phyloP scores from a whole-genome alignment of 768 basidiomycete species.

The Inosperma sp. region DNA sequence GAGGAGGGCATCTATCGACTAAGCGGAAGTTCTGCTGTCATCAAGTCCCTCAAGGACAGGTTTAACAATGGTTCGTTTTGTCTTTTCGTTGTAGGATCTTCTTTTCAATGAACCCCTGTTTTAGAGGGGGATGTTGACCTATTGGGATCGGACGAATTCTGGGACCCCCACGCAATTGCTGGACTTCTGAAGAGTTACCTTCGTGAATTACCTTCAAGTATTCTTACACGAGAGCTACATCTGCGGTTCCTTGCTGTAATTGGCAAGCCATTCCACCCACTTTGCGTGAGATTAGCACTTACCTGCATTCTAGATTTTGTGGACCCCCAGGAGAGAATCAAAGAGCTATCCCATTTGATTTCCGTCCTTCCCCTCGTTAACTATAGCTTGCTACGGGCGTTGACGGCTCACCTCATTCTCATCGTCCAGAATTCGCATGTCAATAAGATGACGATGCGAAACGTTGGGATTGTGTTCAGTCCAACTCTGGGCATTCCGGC shows the following conservation, averaged over 20 bases:
- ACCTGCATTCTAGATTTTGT: slow-evolving; percentile 63
- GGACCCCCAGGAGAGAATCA: slow-evolving; percentile 82
- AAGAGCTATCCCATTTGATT: slow-evolving; percentile 81
- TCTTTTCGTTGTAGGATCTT: slow-evolving; percentile 7
- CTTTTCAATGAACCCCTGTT: slow-evolving; percentile 14
- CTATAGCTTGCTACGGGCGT: slow-evolving; percentile 88
- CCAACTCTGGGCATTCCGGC: slow-evolving; percentile 98
- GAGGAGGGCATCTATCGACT: slow-evolving; percentile 98
- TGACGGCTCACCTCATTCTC: slow-evolving; percentile 91
- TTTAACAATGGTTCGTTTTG: slow-evolving; percentile 80
- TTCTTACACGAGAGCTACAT: slow-evolving; percentile 90
- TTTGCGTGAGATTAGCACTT: slow-evolving; percentile 9
- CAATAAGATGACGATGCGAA: slow-evolving; percentile 99
- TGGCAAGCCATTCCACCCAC: slow-evolving; percentile 49
- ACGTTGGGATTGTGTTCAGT: slow-evolving; percentile 97
- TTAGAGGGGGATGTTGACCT: slow-evolving; percentile 96
- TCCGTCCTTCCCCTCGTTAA: slow-evolving; percentile 85
- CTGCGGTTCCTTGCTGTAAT: slow-evolving; percentile 88
- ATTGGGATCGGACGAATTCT: slow-evolving; percentile 81
- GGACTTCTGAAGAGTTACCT: slow-evolving; percentile 91
- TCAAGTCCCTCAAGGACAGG: slow-evolving; percentile 87
- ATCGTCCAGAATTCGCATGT: slow-evolving; percentile 85
- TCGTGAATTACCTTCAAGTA: slow-evolving; percentile 88
- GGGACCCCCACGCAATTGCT: slow-evolving; percentile 97
- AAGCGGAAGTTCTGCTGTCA: slow-evolving; percentile 91